Base-by-base conservation (phyloP, 805 yeast genomes). In the Sugiyamaella floridensis region DNA sequence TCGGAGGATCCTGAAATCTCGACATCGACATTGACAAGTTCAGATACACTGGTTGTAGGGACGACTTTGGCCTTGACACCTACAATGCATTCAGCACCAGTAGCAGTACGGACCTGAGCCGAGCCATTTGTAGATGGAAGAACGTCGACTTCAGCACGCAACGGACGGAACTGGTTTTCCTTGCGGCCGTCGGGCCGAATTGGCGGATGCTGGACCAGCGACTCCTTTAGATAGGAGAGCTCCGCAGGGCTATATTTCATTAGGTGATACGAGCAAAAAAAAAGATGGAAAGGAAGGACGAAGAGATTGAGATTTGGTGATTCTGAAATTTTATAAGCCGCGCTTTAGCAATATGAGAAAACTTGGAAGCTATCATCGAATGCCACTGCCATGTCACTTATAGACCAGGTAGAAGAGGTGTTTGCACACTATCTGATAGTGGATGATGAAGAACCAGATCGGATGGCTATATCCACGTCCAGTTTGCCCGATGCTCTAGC, bases 121-220 rank as follows among this genome's bases (percentile, higher is more conserved):
- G 97, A 89, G 12, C 99, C 99, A 69, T 92, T 88, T 2, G 97
- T 86, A 49, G 83, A 80, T 0, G 96, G 93, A 54, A 93, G 74
- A 61, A 92, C 85, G 48, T 84, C 84, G 7, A 87, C 81, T 12
- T 81, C 81, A 2, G 95, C 86, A 63, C 89, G 95, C 46, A 93
- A 69, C 0, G 97, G 96, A 58, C 97, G 77, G 63, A 86, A 86
- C 67, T 89, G 97, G 54, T 76, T 72, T 12, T 74, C 74, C 7
- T 74, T 70, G 61, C 99, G 78, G 0, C 96, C 86, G 67, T 93
- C 99, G 1, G 97, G 95, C 55, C 99, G 78, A 32, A 83, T 74
- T 4, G 85, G 79, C 0, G 90, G 85, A 2, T 63, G 53, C 12
- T 73, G 73, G 7, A 74, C 65, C 22, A 92, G 72, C 0, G 97